Percentiles rank a stretch among this genome's conserved stretches.
phyloP scores from a whole-genome alignment of 495 filamentous ascomycete genomes.

The Parathielavia appendiculata region DNA sequence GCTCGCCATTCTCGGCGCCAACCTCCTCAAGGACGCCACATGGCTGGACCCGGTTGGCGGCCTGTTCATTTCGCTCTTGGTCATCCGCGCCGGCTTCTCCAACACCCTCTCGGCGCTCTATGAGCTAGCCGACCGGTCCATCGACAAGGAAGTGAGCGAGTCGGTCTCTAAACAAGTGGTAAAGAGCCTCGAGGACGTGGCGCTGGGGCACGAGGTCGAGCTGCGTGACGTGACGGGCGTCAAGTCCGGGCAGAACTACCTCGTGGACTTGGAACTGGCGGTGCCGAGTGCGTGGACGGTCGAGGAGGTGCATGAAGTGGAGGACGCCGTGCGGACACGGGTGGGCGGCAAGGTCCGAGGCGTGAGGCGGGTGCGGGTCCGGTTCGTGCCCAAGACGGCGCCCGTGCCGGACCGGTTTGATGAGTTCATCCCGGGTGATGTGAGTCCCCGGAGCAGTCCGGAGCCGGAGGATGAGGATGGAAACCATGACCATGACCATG shows the following conservation, averaged over 20 bases:
- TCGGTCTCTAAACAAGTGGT: slow-evolving; percentile 60
- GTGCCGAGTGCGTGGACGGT: slow-evolving; percentile 70
- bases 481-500: slow-evolving; percentile 30
- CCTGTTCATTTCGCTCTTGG: slow-evolving; percentile 83
- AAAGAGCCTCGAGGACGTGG: slow-evolving; percentile 50
- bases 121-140: slow-evolving; percentile 83
- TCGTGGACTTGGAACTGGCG: slow-evolving; percentile 79
- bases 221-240: slow-evolving; percentile 71
- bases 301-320: slow-evolving; percentile 59
- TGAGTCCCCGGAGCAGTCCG: slow-evolving; percentile 56
- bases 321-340: slow-evolving; percentile 62
- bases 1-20: slow-evolving; percentile 79
- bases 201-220: slow-evolving; percentile 47
- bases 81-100: slow-evolving; percentile 80
- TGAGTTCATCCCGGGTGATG: slow-evolving; percentile 70
- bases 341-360: slow-evolving; percentile 74
- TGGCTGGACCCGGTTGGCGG: slow-evolving; percentile 97
- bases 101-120: slow-evolving; percentile 78
- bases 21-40: slow-evolving; percentile 71
- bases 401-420: slow-evolving; percentile 53
- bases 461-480: slow-evolving; percentile 58
- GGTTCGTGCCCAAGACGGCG: slow-evolving; percentile 65
- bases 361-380: slow-evolving; percentile 70
- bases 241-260: slow-evolving; percentile 92
- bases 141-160: slow-evolving; percentile 74